A percentile compares a stretch with the other conserved stretches of the same genome.
phyloP scores from a whole-genome alignment of 1,139 yeast genomes.

The Hemisphaericaspora lyxosophila region DNA sequence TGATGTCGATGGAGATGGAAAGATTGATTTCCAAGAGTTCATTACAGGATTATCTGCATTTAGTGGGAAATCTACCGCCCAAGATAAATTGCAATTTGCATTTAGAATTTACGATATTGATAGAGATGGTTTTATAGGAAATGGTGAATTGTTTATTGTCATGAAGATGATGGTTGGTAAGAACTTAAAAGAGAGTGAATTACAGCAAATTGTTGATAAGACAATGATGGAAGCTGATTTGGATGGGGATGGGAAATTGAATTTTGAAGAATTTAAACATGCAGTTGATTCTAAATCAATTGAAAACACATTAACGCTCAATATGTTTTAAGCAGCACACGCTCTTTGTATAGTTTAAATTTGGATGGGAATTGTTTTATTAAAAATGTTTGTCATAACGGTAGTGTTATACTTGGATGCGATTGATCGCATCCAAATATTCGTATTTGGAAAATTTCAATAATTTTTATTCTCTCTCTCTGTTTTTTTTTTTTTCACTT shows the following conservation, averaged over 20 bases:
- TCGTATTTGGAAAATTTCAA: too few species aligned
- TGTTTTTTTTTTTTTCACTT: background rate
- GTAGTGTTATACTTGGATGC: too few species aligned
- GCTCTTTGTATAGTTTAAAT: background rate
- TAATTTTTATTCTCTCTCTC: background rate
- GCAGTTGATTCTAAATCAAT: constrained; percentile 70
- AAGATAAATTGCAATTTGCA: constrained; percentile 84
- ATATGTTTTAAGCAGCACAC: constrained; percentile 29
- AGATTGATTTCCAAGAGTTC: constrained; percentile 94
- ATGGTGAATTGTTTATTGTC: constrained; percentile 91
- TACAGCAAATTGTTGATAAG: constrained; percentile 94
- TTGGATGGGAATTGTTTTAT: background rate
- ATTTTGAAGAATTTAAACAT: constrained; percentile 80
- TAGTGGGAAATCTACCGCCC: constrained; percentile 81
- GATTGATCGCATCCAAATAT: too few species aligned
- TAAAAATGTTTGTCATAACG: too few species aligned
- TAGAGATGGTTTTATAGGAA: constrained; percentile 89
- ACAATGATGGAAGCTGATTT: constrained; percentile 92
- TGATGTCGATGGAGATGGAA: constrained; percentile 91
- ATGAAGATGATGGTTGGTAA: constrained; percentile 97
- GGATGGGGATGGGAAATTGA: constrained; percentile 87
- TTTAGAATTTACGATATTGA: constrained; percentile 95
- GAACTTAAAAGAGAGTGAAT: constrained; percentile 79
- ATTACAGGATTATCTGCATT: constrained; percentile 87
- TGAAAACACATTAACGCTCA: constrained; percentile 58